Evolutionary conservation across 169 alveolate genomes (phyloP), one percentile per base, ranked within the genome.

Genomic region (Plasmodium sp.): DNA sequence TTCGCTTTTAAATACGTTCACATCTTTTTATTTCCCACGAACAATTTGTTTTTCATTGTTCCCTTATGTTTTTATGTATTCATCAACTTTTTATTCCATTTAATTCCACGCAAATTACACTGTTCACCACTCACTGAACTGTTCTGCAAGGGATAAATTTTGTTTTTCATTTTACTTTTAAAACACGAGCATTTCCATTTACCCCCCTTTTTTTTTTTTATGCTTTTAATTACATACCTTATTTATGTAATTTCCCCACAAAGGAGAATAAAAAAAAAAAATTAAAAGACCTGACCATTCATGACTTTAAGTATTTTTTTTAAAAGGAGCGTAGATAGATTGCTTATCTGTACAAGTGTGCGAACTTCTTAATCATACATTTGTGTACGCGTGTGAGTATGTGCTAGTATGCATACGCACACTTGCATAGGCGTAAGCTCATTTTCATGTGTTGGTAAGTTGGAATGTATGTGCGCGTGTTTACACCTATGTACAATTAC

Each of bases 1-100:
- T 84, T 84, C 77, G 92, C 84, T 56, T 54, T 84, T 71, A 84
- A 51, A 45, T 22, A 72, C 77, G 27, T 67, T 71, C 6, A 84
- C 83, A 67, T 73, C 71, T 83, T 58, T 36, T 62, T 83, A 51
- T 83, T 83, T 81, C 41, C 82, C n/a, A 67, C 77, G 43, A 34
- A 41, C 5, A 58, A 81, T 71, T 72, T 84, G 90, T 82, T 82
- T 67, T 22, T 80, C 51, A 80, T 39, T 43, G 27, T 33, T 80
- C 27, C 10, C 36, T 18, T 80, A 80, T 54, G 18, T 82, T 82
- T 82, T 81, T 81, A 67, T 67, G 77, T 67, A 7, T 67, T 67
- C 77, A 7, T 67, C 33, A 18, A 67, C 39, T 67, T 27, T 67
- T 67, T 31, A 67, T 10, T 67, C 12, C n/a, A 27, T 67, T 1